phyloP scores from a whole-genome alignment of 768 basidiomycete genomes.

The Rubroboletus pulcherrimus region DNA sequence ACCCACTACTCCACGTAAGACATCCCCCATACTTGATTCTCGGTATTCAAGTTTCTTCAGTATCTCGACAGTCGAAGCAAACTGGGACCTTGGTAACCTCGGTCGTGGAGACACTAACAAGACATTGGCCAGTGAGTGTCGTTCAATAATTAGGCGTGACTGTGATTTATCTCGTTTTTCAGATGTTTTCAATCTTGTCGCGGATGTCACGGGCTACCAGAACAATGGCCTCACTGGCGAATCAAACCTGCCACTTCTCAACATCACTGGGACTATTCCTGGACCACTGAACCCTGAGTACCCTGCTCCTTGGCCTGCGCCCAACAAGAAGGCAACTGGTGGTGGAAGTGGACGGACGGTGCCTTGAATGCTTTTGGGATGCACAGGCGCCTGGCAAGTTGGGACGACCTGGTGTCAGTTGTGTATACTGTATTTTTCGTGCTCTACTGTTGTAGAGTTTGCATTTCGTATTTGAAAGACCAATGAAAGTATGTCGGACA shows the following conservation, averaged over 20 bases:
- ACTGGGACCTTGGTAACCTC: conserved; percentile 57
- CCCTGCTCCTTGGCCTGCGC: conserved; percentile 42
- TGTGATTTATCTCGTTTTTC: neutral
- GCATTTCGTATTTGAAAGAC: too few relatives aligned
- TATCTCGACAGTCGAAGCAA: conserved; percentile 52
- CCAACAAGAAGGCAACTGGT: conserved; percentile 31
- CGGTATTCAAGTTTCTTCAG: conserved; percentile 6
- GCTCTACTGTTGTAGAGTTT: too few relatives aligned
- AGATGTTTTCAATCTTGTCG: conserved; percentile 53
- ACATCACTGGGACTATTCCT: conserved; percentile 35
- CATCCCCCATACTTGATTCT: neutral
- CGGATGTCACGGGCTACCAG: conserved; percentile 41
- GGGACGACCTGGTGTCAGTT: too few relatives aligned
- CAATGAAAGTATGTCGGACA: too few relatives aligned
- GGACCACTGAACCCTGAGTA: conserved; percentile 39
- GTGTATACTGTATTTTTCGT: too few relatives aligned
- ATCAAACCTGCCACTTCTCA: conserved; percentile 35
- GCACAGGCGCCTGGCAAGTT: conserved; percentile 36
- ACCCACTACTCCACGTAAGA: conserved; percentile 49
- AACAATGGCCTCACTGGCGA: conserved; percentile 33
- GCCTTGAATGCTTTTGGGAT: conserved; percentile 24
- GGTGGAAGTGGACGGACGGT: conserved; percentile 39
- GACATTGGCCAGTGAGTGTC: conserved; percentile 19
- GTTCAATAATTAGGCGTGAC: neutral
- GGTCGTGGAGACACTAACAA: conserved; percentile 54